phyloP scores from a whole-genome alignment of 2,329 filamentous ascomycete species.

The Fusarium sp. region DNA sequence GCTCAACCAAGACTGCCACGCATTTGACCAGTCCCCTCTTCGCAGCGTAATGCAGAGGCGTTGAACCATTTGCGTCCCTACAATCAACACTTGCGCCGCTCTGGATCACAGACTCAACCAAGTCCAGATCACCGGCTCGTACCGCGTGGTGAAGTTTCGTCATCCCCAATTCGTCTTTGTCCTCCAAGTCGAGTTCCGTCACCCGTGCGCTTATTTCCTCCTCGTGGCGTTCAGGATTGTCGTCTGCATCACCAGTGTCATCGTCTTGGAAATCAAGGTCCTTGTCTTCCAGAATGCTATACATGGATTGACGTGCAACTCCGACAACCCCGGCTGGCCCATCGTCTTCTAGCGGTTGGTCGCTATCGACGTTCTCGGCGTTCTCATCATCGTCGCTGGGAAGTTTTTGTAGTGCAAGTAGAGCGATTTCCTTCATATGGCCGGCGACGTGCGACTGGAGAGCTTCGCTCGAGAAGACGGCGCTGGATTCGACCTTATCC shows the following conservation, averaged over 20 bases:
- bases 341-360: not conserved
- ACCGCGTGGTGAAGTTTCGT: not conserved
- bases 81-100: not conserved
- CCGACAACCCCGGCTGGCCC: not conserved
- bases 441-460: not conserved
- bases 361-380: not conserved
- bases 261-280: not conserved
- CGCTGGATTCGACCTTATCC: not conserved
- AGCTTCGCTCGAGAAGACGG: not conserved
- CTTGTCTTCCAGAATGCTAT: not conserved
- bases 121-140: not conserved
- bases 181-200: not conserved
- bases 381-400: not conserved
- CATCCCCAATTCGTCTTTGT: not conserved
- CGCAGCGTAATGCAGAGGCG: not conserved
- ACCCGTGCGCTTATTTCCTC: not conserved
- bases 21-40: not conserved
- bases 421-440: not conserved
- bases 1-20: not conserved
- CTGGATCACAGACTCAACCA: not conserved
- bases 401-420: not conserved
- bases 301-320: not conserved
- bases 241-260: not conserved
- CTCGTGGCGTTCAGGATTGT: not conserved
- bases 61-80: not conserved